phyloP scores from a whole-genome alignment of 331 rosid species.

The Arachis monticola region DNA sequence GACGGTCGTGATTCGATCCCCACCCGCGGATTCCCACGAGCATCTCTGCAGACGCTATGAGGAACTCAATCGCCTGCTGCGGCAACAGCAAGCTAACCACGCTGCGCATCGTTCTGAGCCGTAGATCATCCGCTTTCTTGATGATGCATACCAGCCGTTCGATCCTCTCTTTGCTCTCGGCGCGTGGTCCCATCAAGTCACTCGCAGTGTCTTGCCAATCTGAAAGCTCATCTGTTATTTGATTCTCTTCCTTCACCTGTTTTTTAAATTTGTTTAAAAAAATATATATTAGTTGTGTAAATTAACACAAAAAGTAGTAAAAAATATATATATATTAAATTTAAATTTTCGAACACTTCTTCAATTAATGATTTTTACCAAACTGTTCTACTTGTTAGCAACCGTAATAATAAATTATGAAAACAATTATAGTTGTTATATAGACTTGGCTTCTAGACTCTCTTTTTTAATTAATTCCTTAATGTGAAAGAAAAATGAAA shows the following conservation, averaged over 20 bases:
- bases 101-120: constrained; percentile 60
- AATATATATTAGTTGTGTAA: no score
- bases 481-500: no score
- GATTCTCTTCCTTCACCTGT: constrained; percentile 86
- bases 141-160: constrained; percentile 50
- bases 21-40: constrained; percentile 69
- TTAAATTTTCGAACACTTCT: no score
- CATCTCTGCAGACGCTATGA: constrained; percentile 73
- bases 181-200: constrained; percentile 48
- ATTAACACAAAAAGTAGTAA: no score
- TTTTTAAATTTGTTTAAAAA: background rate
- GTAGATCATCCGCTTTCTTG: constrained; percentile 73
- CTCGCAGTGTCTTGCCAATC: constrained; percentile 83
- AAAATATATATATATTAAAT: no score
- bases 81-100: constrained; percentile 68
- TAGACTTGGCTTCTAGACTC: no score
- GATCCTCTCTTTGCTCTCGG: constrained; percentile 50
- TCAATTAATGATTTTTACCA: no score
- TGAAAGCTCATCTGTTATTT: constrained; percentile 72
- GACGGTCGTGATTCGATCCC: constrained; percentile 74
- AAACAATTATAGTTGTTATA: no score
- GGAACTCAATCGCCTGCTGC: constrained; percentile 77
- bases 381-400: no score
- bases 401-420: no score
- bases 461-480: no score